phyloP scores from a whole-genome alignment of 192 early-diverging fungal genomes.

The Umbelopsis isabellina region DNA sequence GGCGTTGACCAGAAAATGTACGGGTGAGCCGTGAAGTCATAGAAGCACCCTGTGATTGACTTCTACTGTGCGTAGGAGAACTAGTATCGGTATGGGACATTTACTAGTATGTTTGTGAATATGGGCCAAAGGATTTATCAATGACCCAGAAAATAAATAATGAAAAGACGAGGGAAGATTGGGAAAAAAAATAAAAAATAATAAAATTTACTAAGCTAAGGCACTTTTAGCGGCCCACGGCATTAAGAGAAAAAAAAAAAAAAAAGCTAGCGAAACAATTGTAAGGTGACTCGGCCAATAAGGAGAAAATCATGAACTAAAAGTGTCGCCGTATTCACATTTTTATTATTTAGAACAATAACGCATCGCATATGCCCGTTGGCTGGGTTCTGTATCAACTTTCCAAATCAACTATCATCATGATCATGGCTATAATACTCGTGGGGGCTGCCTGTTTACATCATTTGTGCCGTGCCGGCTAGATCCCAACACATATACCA shows the following conservation, averaged over 20 bases:
- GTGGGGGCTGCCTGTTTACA: conserved; percentile 1
- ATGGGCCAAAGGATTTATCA: too few species aligned
- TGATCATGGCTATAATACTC: not conserved
- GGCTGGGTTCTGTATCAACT: conserved; percentile 14
- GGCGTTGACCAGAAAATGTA: conserved; percentile 16
- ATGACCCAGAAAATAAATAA: not conserved
- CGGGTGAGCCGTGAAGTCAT: conserved; percentile 18
- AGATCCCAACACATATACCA: not conserved
- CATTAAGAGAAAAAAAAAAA: too few species aligned
- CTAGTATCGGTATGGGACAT: conserved; percentile 3
- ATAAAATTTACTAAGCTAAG: not conserved
- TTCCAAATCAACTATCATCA: conserved; percentile 9
- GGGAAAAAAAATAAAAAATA: not conserved
- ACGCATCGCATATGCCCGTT: not conserved
- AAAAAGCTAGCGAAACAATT: conserved; percentile 9
- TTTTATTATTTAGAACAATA: conserved; percentile 1
- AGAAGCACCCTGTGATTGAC: conserved; percentile 5
- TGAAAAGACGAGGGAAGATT: not conserved
- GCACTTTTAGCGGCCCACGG: too few species aligned
- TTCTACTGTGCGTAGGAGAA: conserved; percentile 11
- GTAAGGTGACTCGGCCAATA: not conserved
- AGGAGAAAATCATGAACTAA: not conserved
- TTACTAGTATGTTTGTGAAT: not conserved
- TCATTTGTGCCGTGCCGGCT: not conserved
- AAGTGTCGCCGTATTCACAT: not conserved